Base-by-base conservation (phyloP, 306 rosid species). In the Lotus japonicus region DNA sequence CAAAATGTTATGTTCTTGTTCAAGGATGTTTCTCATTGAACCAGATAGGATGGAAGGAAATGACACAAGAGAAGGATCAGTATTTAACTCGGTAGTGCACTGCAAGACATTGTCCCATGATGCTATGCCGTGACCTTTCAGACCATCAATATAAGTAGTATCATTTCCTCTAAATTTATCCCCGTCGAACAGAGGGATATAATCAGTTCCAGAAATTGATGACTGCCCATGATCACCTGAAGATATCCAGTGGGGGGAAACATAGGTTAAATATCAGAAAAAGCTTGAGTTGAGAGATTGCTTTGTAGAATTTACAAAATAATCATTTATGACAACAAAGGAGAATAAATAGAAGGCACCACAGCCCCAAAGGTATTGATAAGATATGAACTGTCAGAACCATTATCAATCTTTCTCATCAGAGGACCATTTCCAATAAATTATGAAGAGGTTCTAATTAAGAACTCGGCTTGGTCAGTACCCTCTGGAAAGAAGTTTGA, bases 61-160 rank as follows among this genome's bases (percentile, higher is more conserved):
- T 66, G 89, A 72, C 66, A 54, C 77, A 78, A 58, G 72, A 81
- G 95, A 82, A 76, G 87, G 86, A 76, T 76, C 83, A 44, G 58
- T 23, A 15, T 54, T 71, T 65, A 75, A 77, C 62, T 82, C 88
- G 5, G 67, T 54, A 18, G 81, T 11, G 78, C 72, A 52, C 51
- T 84, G 87, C 68, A 86, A 66, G 72, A 81, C 84, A 55, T 66
- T 79, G 74, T 72, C 89, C 97, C 97, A 91, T 16, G 95, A 76
- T 35, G 84, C 72, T 72, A 76, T 12, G 71, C 70, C 88, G 60
- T 84, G 80, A 56, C 80, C 56, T 74, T 73, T 80, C 75, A 78
- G 84, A 64, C 79, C 79, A 68, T 75, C 88, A 54, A 50, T 41
- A 45, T 51, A 66, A 70, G 59, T 18, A 51, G 72, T 58, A 64